These are phyloP conservation scores for Kuraishia borneana DNA, from an alignment of 805 yeast species.

Conservation along the genomic window DNA sequence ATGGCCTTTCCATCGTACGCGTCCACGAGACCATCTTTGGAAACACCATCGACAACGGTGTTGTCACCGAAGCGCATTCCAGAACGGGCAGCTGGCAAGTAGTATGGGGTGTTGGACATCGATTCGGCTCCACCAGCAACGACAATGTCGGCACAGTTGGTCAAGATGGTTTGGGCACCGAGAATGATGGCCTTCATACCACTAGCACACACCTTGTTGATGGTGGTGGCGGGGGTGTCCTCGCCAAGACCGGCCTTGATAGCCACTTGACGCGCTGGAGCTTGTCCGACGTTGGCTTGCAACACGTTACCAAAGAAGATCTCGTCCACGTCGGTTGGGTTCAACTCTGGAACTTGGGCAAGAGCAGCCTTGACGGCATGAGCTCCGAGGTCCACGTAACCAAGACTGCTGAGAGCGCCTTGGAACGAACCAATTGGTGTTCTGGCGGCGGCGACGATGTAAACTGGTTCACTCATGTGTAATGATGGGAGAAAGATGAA, in stretches of 20 bases:
- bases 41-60: slow-evolving; percentile 74
- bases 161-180: slow-evolving; percentile 81
- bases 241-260: slow-evolving; percentile 78
- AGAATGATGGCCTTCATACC: slow-evolving; percentile 87
- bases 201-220: slow-evolving; percentile 96
- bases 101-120: slow-evolving; percentile 94
- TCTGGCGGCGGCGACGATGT: slow-evolving; percentile 85
- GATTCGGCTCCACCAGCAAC: slow-evolving; percentile 98
- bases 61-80: slow-evolving; percentile 90
- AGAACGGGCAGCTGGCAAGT: slow-evolving; percentile 70
- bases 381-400: slow-evolving; percentile 81
- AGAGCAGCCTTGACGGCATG: slow-evolving; percentile 87
- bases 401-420: slow-evolving; percentile 66
- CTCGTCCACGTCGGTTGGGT: slow-evolving; percentile 75
- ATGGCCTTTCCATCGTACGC: slow-evolving; percentile 81
- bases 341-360: slow-evolving; percentile 70
- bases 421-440: slow-evolving; percentile 96
- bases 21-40: slow-evolving; percentile 87
- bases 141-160: slow-evolving; percentile 86
- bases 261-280: slow-evolving; percentile 97
- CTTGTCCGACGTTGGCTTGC: slow-evolving; percentile 91
- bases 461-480: slow-evolving; percentile 34
- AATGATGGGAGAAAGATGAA: not conserved
- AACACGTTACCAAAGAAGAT: slow-evolving; percentile 87
- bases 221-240: slow-evolving; percentile 74